Evolutionary conservation across 2,329 filamentous ascomycete genomes (phyloP).

Genomic region (Colletotrichum costaricense): DNA sequence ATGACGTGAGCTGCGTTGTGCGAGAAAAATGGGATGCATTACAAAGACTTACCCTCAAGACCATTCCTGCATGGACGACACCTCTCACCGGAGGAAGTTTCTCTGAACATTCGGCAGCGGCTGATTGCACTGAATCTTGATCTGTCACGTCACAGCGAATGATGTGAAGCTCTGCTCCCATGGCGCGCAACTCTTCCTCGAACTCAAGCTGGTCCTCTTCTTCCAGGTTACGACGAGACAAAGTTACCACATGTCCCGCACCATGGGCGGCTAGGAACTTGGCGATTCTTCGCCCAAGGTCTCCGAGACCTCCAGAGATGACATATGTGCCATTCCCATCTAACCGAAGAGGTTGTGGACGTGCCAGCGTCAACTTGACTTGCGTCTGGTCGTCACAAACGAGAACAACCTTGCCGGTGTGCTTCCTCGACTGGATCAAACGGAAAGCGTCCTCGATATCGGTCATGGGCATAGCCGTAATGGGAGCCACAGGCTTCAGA

Average conservation of each 20-base stretch:
- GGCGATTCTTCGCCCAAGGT: constrained; percentile 42
- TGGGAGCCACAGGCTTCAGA: constrained; percentile 44
- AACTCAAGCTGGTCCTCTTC: constrained; percentile 12
- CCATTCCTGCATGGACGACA: constrained; percentile 56
- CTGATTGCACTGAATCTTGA: constrained; percentile 20
- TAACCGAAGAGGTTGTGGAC: constrained; percentile 23
- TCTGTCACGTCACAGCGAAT: constrained; percentile 47
- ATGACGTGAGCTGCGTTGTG: neutral
- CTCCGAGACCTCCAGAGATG: constrained; percentile 48
- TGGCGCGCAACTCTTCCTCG: constrained; percentile 18
- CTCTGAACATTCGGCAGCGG: constrained; percentile 8
- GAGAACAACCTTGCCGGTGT: constrained; percentile 51
- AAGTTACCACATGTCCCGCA: constrained; percentile 44
- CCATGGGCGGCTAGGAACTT: constrained; percentile 42
- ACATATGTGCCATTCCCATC: constrained; percentile 43
- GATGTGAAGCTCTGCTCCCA: constrained; percentile 39
- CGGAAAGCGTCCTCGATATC: constrained; percentile 46
- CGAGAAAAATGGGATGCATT: neutral
- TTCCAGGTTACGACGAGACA: constrained; percentile 42
- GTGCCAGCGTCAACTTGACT: constrained; percentile 37
- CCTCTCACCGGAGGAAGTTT: constrained; percentile 49
- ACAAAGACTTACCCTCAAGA: constrained; percentile 41
- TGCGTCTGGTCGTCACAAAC: constrained; percentile 42
- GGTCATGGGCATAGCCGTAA: constrained; percentile 48
- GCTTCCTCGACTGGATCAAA: constrained; percentile 40